A percentile compares a stretch with the other conserved stretches of the same genome.
Conservation (phyloP, 176 grass and related monocot species). For the Ensete glaucum region DNA sequence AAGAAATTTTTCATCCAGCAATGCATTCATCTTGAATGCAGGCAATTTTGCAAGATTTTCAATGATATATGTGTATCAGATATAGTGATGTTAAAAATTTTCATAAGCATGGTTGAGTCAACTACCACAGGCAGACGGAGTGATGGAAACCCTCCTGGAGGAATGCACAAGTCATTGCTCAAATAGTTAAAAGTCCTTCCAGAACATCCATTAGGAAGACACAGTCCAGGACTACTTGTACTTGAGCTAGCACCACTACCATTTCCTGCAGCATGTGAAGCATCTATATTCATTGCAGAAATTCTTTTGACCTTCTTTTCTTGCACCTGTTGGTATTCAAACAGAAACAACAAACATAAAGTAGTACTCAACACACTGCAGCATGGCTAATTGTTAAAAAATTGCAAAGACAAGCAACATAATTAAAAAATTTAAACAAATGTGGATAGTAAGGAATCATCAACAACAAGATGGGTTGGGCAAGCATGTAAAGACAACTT, state of each 20-base stretch:
- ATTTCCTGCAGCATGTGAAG: constrained; percentile 55
- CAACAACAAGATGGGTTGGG: not conserved
- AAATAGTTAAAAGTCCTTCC: constrained; percentile 12
- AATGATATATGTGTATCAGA: not conserved
- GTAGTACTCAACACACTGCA: not conserved
- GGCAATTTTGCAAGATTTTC: not conserved
- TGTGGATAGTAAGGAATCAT: not conserved
- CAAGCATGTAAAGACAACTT: not conserved
- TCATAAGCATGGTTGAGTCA: constrained; percentile 33
- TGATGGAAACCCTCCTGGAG: constrained; percentile 29
- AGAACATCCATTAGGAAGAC: constrained; percentile 43
- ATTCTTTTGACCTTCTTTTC: constrained; percentile 97
- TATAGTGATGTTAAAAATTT: constrained; percentile 9
- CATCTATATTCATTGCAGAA: constrained; percentile 61
- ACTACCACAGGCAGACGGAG: constrained; percentile 89
- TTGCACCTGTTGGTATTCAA: constrained; percentile 57
- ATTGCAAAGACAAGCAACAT: constrained; percentile 7
- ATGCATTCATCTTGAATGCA: too few relatives aligned
- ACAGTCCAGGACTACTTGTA: constrained; percentile 18
- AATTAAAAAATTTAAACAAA: not conserved
- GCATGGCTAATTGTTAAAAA: not conserved
- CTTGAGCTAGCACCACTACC: constrained; percentile 31
- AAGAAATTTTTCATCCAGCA: too few relatives aligned
- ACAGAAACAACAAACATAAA: constrained; percentile 18
- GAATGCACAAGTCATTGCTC: constrained; percentile 25